Evolutionary conservation across 306 rosid genomes (phyloP).

Genomic region (Dryas octopetala): DNA sequence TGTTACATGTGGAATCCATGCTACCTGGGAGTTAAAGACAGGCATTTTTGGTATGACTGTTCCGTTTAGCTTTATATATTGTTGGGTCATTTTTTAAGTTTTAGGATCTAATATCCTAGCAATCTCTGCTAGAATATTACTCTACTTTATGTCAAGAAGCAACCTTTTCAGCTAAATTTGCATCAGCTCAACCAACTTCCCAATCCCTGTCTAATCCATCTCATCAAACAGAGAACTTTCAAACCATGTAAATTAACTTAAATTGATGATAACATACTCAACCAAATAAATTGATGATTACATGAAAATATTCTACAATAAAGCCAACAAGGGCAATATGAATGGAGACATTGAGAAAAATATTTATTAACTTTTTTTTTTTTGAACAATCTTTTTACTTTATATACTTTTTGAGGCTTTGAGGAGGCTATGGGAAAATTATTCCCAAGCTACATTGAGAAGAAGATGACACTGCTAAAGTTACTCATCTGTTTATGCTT

Average conservation of each 20-base stretch:
- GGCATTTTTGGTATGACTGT: too few relatives aligned
- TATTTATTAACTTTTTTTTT: neutral
- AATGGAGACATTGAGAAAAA: neutral
- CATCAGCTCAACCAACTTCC: too few relatives aligned
- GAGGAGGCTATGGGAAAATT: neutral
- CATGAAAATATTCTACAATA: neutral
- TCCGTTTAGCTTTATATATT: too few relatives aligned
- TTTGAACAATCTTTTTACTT: neutral
- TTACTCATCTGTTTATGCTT: neutral
- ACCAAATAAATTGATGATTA: too few relatives aligned
- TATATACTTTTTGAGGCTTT: neutral
- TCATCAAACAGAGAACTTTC: neutral
- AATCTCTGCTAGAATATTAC: too few relatives aligned
- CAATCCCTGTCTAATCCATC: too few relatives aligned
- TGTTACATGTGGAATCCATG: too few relatives aligned
- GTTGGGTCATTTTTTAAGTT: too few relatives aligned
- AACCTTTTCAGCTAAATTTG: too few relatives aligned
- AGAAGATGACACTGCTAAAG: neutral
- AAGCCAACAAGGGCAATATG: neutral
- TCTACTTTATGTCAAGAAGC: too few relatives aligned
- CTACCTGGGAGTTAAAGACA: too few relatives aligned
- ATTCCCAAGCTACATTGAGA: neutral
- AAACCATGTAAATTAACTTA: neutral
- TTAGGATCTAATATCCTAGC: too few relatives aligned
- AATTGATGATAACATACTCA: neutral